phyloP scores from a whole-genome alignment of 2,329 filamentous ascomycete genomes.

The Hymenoscyphus repandus region DNA sequence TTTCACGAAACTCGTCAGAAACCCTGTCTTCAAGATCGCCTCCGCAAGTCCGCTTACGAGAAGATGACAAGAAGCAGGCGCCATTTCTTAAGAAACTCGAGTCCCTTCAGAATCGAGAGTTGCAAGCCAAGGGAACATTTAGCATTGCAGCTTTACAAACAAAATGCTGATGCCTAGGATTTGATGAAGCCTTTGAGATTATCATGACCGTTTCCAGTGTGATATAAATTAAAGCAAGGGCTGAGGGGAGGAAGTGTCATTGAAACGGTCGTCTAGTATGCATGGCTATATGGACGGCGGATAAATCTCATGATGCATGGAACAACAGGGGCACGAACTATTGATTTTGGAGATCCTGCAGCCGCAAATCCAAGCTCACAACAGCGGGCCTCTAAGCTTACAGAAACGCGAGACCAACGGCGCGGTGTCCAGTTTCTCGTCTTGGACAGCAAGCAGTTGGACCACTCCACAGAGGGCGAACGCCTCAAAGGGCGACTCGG shows the following conservation, averaged over 20 bases:
- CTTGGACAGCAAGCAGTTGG: background rate
- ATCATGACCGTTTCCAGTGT: slow-evolving; percentile 13
- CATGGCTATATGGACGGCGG: slow-evolving; percentile 12
- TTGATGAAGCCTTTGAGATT: slow-evolving; percentile 12
- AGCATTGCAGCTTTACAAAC: background rate
- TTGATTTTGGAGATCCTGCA: slow-evolving; percentile 22
- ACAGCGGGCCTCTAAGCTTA: slow-evolving; percentile 4
- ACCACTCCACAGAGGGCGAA: background rate
- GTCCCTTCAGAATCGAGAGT: background rate
- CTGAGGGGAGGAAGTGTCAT: slow-evolving; percentile 11
- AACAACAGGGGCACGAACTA: slow-evolving; percentile 18
- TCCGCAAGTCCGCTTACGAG: too few relatives aligned
- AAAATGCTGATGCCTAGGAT: slow-evolving; percentile 9
- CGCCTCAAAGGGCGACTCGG: background rate
- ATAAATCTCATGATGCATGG: slow-evolving; percentile 18
- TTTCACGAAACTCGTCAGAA: too few relatives aligned
- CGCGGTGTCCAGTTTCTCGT: slow-evolving; percentile 8
- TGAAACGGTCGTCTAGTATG: slow-evolving; percentile 20
- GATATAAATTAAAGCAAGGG: slow-evolving; percentile 22
- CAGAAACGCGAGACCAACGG: slow-evolving; percentile 20
- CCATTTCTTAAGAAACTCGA: background rate
- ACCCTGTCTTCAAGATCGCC: too few relatives aligned
- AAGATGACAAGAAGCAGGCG: too few relatives aligned
- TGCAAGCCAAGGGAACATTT: background rate
- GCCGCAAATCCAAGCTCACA: slow-evolving; percentile 5